Evolutionary conservation across 768 basidiomycete genomes (phyloP).

Genomic region (Termitomyces sp.): DNA sequence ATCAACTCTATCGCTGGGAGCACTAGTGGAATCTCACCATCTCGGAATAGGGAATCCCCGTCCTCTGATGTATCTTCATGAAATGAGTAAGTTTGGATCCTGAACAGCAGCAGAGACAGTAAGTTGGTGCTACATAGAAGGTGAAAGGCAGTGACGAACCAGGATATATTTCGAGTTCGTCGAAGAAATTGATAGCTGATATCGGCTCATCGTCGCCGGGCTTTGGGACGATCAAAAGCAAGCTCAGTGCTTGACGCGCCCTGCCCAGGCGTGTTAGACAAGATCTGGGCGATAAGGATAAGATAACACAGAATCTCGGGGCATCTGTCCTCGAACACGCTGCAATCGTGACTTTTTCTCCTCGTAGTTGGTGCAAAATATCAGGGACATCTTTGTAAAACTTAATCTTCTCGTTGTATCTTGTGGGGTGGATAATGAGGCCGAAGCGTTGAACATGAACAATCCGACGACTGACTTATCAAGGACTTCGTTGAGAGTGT

Average conservation of each 20-base stretch:
- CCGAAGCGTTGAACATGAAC: not conserved
- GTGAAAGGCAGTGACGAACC: slow-evolving; percentile 28
- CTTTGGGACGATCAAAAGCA: slow-evolving; percentile 50
- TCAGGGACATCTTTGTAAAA: slow-evolving; percentile 78
- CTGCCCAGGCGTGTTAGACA: slow-evolving; percentile 31
- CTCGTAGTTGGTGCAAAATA: slow-evolving; percentile 59
- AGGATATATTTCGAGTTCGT: slow-evolving; percentile 73
- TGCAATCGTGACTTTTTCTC: slow-evolving; percentile 51
- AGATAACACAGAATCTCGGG: slow-evolving; percentile 54
- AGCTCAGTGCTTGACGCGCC: slow-evolving; percentile 69
- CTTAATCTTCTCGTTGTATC: slow-evolving; percentile 50
- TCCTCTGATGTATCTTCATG: slow-evolving; percentile 64
- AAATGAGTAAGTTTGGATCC: slow-evolving; percentile 85
- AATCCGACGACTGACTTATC: slow-evolving; percentile 35
- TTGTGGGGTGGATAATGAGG: slow-evolving; percentile 20
- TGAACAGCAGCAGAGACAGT: slow-evolving; percentile 14
- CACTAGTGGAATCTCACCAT: slow-evolving; percentile 47
- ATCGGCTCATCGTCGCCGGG: slow-evolving; percentile 24
- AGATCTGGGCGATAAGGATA: not conserved
- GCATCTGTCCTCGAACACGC: slow-evolving; percentile 75
- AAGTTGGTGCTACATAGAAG: not conserved
- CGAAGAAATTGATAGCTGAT: slow-evolving; percentile 59
- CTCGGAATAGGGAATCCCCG: slow-evolving; percentile 73
- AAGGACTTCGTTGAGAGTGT: slow-evolving; percentile 43
- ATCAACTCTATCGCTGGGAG: not conserved